Base-by-base conservation (phyloP, 2,329 filamentous ascomycete species). In the Neopestalotiopsis clavispora region DNA sequence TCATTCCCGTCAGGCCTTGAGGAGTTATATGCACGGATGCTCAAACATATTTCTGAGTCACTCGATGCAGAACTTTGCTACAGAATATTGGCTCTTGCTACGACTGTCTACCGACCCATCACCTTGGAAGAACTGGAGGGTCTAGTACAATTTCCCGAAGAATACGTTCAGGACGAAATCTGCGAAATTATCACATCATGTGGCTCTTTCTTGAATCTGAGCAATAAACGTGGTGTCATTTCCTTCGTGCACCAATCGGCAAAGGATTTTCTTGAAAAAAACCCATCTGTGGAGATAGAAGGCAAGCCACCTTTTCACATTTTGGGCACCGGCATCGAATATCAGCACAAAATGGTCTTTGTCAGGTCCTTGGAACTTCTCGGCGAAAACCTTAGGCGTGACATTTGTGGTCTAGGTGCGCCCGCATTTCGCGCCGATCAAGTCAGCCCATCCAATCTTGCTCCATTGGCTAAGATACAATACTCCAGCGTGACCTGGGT, bases 241-340 rank as follows among this genome's bases (percentile, higher is more conserved):
- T 78, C 74, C 59, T 78, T 83, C 69, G 75, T 84, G 1, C 81
- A 85, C 69, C 78, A 82, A 68, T 84, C 82, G 3, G 83, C 81
- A 0, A 83, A 83, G 69, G 82, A 85, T 20, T 83, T 76, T n/a
- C n/a, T n/a, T n/a, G n/a, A n/a, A n/a, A n/a, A 72, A 32, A 67
- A 45, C 2, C 12, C 74, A 9, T 45, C 4, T 17, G 40, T 17
- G 66, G 63, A 5, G n/a, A 65, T n/a, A 56, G 69, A 13, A 72
- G 40, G 40, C 5, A 45, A 45, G 4, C 1, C 17, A 12, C 17
- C 4, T 4, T 45, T 45, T 2, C 40, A 2, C 6, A 45, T 83
- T 4, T 79, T 82, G 56, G 75, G 78, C 4, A 61, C 17, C 32
- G 76, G 79, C 1, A 40, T 64, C 3, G 52, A 67, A 23, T n/a